Evolutionary conservation across 805 yeast species (phyloP), one percentile per base, ranked within the genome.

Genomic region (Pachysolen tannophilus): DNA sequence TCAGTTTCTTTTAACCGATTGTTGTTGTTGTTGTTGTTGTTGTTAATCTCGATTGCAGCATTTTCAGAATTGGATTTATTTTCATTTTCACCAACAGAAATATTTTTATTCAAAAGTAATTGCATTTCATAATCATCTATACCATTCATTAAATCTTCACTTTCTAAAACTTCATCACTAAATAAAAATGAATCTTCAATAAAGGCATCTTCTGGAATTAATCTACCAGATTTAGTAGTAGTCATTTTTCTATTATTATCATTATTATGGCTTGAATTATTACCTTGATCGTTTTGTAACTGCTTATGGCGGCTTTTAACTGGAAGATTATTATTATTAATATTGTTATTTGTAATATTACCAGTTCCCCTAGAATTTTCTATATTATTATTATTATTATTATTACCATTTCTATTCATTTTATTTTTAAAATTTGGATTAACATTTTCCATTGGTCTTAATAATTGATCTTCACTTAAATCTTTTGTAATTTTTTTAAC

Each of bases 131-230:
- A 53, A n/a, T 50, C 56, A 28, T 52, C 62, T 3, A 49, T 39
- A 30, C 45, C 43, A 13, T 33, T 39, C n/a, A n/a, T n/a, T n/a
- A n/a, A n/a, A 16, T 28, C 44, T 20, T 43, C 40, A 24, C 49
- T 58, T 16, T 55, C 59, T 2, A 58, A 58, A 42, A 55, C 45
- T 19, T 60, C 64, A 43, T 73, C 78, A 45, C 75, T 69, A 38
- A 72, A 70, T 40, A 67, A 60, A 34, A 72, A 58, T 2, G 80
- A 72, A 45, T 74, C 79, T 27, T 73, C 79, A 37, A 38, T 35
- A 2, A 39, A 49, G 4, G 44, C 41, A 34, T 42, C 41, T 13
- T 32, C 41, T 6, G 35, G 34, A 16, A 32, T 35, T n/a, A 35
- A 36, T 6, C 25, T 35, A 18, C 13, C 27, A 16, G 20, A 18